A percentile compares a stretch with the other conserved stretches of the same genome.
Conservation (phyloP, 2,329 filamentous ascomycete genomes). For the Ambrosiella xylebori region DNA sequence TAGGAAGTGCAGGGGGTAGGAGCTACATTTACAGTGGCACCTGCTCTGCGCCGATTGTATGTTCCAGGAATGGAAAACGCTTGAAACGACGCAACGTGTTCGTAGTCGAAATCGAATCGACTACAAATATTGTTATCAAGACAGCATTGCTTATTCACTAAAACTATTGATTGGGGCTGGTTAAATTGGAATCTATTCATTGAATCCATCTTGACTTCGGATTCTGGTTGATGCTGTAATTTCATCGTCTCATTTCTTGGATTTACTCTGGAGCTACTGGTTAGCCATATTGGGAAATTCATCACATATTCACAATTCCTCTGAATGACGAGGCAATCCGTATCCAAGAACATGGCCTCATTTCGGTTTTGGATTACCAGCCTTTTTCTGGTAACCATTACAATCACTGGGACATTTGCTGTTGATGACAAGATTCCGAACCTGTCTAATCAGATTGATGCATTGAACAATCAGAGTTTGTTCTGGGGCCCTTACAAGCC, state of each 20-base stretch:
- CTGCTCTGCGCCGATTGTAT: background rate
- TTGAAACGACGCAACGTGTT: background rate
- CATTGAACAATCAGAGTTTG: conserved; percentile 58
- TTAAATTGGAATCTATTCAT: background rate
- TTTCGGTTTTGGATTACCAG: conserved; percentile 6
- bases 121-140: too few species aligned
- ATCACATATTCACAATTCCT: background rate
- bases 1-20: background rate
- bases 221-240: background rate
- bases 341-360: background rate
- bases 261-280: background rate
- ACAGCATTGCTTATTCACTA: too few species aligned
- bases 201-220: background rate
- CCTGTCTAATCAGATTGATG: conserved; percentile 10
- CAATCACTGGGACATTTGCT: conserved; percentile 2
- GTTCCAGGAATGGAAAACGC: background rate
- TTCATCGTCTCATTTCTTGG: background rate
- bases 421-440: background rate
- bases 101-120: background rate
- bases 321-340: background rate
- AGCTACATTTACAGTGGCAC: background rate
- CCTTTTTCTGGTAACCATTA: conserved; percentile 10
- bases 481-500: conserved; percentile 93
- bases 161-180: too few species aligned
- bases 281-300: background rate